Percentiles rank a stretch among this genome's conserved stretches.
These are phyloP conservation scores for Yamadazyma atmosphaerica DNA, from an alignment of 1,139 yeast genomes.

Conservation along the genomic window DNA sequence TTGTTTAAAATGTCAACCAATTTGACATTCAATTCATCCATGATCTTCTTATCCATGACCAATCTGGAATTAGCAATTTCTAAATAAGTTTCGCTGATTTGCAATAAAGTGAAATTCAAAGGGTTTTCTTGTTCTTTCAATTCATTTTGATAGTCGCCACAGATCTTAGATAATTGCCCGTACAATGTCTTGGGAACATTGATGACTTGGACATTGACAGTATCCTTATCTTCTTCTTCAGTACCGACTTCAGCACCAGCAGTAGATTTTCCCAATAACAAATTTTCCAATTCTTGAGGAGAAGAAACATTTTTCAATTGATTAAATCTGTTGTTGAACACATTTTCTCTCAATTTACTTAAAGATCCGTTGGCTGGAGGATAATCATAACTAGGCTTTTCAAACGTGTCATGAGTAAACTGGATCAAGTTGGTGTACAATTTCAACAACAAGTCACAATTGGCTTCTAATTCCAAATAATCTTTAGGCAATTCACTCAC, in stretches of 20 bases:
- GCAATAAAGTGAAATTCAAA: slow-evolving; percentile 54
- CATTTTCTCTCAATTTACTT: slow-evolving; percentile 48
- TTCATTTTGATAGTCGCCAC: slow-evolving; percentile 39
- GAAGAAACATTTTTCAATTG: slow-evolving; percentile 61
- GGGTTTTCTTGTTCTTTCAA: slow-evolving; percentile 45
- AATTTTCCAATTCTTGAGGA: slow-evolving; percentile 64
- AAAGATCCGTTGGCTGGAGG: slow-evolving; percentile 64
- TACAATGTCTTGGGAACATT: slow-evolving; percentile 45
- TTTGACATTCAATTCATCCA: slow-evolving; percentile 54
- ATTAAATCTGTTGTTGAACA: slow-evolving; percentile 52
- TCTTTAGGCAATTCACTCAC: slow-evolving; percentile 71
- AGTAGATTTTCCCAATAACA: slow-evolving; percentile 34
- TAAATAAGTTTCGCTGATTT: slow-evolving; percentile 57
- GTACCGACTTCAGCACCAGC: slow-evolving; percentile 17
- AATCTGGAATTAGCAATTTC: slow-evolving; percentile 62
- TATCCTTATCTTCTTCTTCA: slow-evolving; percentile 16
- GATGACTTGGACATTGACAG: slow-evolving; percentile 31
- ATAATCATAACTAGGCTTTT: slow-evolving; percentile 67
- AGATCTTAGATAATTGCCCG: slow-evolving; percentile 41
- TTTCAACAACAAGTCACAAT: slow-evolving; percentile 61
- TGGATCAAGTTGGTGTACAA: slow-evolving; percentile 60
- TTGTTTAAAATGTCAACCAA: slow-evolving; percentile 52
- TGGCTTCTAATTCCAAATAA: slow-evolving; percentile 63
- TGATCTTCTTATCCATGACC: slow-evolving; percentile 64
- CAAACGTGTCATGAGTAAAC: slow-evolving; percentile 60